phyloP scores from a whole-genome alignment of 345 rosid genomes.

The Rhodamnia argentea region DNA sequence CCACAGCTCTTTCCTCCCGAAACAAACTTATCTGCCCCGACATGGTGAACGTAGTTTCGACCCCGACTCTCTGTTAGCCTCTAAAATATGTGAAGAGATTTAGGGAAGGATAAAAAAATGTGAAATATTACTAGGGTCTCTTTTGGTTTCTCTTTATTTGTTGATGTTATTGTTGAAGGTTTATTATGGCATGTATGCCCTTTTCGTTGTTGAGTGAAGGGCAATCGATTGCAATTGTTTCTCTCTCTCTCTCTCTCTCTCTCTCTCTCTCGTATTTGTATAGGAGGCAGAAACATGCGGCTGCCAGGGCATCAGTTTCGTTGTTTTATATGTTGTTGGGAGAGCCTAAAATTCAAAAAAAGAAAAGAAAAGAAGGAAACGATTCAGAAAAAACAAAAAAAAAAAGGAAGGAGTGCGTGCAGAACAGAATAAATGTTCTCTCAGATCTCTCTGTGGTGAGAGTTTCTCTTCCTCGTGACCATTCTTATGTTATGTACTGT shows the following conservation, averaged over 20 bases:
- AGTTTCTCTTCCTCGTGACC: slow-evolving; percentile 24
- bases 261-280: neutral
- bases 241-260: neutral
- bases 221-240: neutral
- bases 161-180: neutral
- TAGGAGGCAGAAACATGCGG: slow-evolving; percentile 22
- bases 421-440: slow-evolving; percentile 23
- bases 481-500: slow-evolving; percentile 1
- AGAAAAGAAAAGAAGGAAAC: no score
- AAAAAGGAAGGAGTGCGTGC: neutral
- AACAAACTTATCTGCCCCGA: neutral
- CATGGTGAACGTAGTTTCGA: neutral
- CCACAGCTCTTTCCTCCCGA: neutral
- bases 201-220: neutral
- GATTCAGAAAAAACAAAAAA: neutral
- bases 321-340: slow-evolving; percentile 41
- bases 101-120: neutral
- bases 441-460: slow-evolving; percentile 16
- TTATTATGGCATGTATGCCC: neutral
- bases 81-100: neutral
- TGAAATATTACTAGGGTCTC: neutral
- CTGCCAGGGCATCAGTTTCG: slow-evolving; percentile 24
- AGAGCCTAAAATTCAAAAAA: neutral
- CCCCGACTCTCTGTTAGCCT: no score
- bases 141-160: neutral